These are phyloP conservation scores for Ophiostoma sp. DNA, from an alignment of 2,329 filamentous ascomycete genomes.

Conservation along the genomic window DNA sequence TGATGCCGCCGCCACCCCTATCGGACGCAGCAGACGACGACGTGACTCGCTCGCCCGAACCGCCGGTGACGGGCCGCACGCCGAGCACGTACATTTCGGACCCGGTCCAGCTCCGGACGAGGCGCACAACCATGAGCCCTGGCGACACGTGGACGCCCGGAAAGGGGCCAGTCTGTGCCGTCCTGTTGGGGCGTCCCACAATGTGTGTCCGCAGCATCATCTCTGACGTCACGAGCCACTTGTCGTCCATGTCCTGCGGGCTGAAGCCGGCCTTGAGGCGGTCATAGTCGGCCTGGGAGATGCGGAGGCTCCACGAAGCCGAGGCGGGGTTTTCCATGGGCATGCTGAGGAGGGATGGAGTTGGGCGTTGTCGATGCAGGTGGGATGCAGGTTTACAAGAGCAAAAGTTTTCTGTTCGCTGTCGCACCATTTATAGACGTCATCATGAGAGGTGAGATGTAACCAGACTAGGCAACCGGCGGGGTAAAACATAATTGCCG, in stretches of 20 bases:
- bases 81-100: slow-evolving; percentile 5
- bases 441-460: not conserved
- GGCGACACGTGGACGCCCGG: not conserved
- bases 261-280: slow-evolving; percentile 11
- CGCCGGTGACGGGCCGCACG: slow-evolving; percentile 6
- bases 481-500: not conserved
- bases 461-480: not conserved
- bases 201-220: not conserved
- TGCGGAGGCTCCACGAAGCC: slow-evolving; percentile 9
- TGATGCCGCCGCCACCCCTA: not conserved
- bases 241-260: not conserved
- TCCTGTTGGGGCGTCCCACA: slow-evolving; percentile 3
- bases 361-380: not conserved
- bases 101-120: slow-evolving; percentile 3
- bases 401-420: not conserved
- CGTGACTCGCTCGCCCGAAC: not conserved
- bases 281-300: slow-evolving; percentile 12
- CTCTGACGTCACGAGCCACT: slow-evolving; percentile 12
- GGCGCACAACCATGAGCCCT: slow-evolving; percentile 7
- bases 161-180: not conserved
- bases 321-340: slow-evolving; percentile 4
- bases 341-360: not conserved
- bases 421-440: slow-evolving; percentile 2
- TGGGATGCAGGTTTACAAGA: not conserved
- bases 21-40: slow-evolving; percentile 1